Evolutionary conservation across 257 asterid genomes (phyloP).

Genomic region (Mitragyna speciosa): DNA sequence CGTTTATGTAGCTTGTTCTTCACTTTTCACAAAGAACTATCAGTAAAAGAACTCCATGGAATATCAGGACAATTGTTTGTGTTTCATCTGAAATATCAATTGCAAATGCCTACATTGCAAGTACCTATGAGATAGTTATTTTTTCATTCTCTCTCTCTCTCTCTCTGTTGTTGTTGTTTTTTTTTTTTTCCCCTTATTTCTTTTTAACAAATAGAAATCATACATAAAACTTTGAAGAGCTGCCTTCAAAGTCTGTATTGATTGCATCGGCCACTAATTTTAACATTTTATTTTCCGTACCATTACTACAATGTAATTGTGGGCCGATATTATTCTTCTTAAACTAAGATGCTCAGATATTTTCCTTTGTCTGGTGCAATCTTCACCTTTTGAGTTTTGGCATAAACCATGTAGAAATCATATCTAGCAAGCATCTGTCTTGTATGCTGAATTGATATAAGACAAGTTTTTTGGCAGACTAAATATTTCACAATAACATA

Average conservation of each 20-base stretch:
- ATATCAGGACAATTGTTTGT: not conserved
- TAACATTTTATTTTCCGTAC: not conserved
- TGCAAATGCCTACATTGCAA: not conserved
- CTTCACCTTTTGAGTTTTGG: not conserved
- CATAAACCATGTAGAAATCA: not conserved
- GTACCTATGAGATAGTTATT: not conserved
- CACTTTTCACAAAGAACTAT: not conserved
- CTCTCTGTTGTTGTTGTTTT: not conserved
- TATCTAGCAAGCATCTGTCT: not conserved
- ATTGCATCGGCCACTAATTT: too few species aligned
- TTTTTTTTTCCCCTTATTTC: too few species aligned
- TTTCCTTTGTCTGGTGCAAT: not conserved
- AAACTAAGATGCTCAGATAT: not conserved
- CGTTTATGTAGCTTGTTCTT: not conserved
- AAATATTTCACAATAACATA: not conserved
- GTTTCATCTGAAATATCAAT: not conserved
- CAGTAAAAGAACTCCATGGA: not conserved
- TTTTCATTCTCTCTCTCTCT: not conserved
- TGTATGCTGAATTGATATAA: not conserved
- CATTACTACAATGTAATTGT: not conserved
- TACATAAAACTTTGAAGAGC: not conserved
- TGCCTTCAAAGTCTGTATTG: too few species aligned
- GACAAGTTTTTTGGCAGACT: conserved; percentile 7
- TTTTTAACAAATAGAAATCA: too few species aligned
- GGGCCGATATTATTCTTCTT: not conserved